Evolutionary conservation across 352 stramenopile genomes (phyloP), one percentile per base, ranked within the genome.

Genomic region (Phytophthora rubi): DNA sequence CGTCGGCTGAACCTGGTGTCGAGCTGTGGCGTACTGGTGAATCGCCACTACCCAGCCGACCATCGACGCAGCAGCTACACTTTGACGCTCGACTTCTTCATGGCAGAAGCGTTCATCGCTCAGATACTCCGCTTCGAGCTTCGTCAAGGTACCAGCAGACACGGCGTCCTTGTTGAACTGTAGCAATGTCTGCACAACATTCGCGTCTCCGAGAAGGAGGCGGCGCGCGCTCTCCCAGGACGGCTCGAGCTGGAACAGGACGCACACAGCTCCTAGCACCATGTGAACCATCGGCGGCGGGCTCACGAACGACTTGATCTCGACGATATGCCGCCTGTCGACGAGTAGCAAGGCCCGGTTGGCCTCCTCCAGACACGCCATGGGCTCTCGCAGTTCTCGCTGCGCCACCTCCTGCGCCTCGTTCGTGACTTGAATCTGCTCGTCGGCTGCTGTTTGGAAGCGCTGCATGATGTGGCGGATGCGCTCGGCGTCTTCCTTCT

Each of bases 241-340:
- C 4, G 87, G 76, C 12, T 94, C 85, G 6, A 91, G 49, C n/a
- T 76, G 64, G 23, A 93, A 93, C 45, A 94, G 54, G 3, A 92
- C 81, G 60, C 87, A 93, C 13, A 94, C 81, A 0, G 85, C 87
- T 6, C 91, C 85, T 2, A 94, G 48, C 2, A 92, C 85, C 10
- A 93, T 63, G 35, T 93, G 85, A 2, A 94, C 87, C 0, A 94
- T 66, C 15, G 85, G 70, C 4, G 87, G 87, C 4, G 87, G 87
- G 35, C 67, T 92, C 12, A 82, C 88, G 42, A 94, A 94, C 58
- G 87, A 93, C 68, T 94, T 94, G 75, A 94, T 91, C 70, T 94
- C 87, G 30, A 91, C 73, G 32, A 94, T 91, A 53, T 93, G 86
- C 1, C 82, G 79, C 59, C 88, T 83, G 44, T 94, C 85, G 18